A percentile compares a stretch with the other conserved stretches of the same genome.
Evolutionary conservation across 345 rosid species (phyloP).

Genomic region (Sonneratia alba): DNA sequence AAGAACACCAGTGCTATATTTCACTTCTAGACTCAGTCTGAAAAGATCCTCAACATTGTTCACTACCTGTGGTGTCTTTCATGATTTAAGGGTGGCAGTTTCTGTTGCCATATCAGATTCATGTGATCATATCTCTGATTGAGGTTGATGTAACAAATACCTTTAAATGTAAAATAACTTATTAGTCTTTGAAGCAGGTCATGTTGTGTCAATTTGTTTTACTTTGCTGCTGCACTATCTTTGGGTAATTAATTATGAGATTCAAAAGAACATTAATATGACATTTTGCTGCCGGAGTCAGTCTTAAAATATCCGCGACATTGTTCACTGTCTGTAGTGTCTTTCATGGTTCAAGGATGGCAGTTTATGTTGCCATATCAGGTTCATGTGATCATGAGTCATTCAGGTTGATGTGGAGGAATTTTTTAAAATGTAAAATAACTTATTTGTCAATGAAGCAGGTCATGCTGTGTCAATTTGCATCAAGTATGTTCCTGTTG

Average conservation of each 20-base stretch:
- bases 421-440: not conserved
- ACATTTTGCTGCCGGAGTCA: too few relatives aligned
- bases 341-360: not conserved
- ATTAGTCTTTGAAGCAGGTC: not conserved
- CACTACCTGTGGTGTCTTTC: not conserved
- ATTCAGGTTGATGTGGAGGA: not conserved
- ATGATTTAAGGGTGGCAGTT: not conserved
- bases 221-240: not conserved
- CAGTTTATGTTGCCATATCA: not conserved
- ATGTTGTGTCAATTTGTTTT: not conserved
- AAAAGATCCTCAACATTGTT: not conserved
- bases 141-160: not conserved
- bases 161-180: not conserved
- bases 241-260: not conserved
- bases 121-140: not conserved
- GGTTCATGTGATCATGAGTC: not conserved
- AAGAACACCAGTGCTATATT: not conserved
- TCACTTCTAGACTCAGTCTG: not conserved
- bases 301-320: not conserved
- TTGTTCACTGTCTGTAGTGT: not conserved
- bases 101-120: not conserved
- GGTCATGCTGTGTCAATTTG: not conserved
- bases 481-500: not conserved
- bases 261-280: too few relatives aligned
- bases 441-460: not conserved